Percentiles rank a stretch among this genome's conserved stretches.
Evolutionary conservation across 2,329 filamentous ascomycete species (phyloP).

Genomic region (Aspergillus candidus): DNA sequence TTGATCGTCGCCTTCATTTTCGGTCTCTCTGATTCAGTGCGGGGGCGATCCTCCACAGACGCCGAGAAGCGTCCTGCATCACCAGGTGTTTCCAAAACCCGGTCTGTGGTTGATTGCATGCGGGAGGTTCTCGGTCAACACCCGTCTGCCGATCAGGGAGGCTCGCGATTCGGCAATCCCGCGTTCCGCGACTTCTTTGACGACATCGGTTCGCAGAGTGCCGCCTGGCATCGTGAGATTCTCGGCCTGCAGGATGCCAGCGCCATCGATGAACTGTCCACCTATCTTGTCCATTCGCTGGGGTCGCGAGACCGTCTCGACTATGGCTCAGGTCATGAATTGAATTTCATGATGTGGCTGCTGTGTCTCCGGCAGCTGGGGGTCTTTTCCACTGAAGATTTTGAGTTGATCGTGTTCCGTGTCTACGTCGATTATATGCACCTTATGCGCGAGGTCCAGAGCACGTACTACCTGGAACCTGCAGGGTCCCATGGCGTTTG

Average conservation of each 20-base stretch:
- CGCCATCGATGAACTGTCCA: slow-evolving; percentile 64
- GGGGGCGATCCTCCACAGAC: slow-evolving; percentile 38
- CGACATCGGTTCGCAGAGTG: slow-evolving; percentile 35
- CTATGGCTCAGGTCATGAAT: slow-evolving; percentile 93
- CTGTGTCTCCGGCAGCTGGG: slow-evolving; percentile 82
- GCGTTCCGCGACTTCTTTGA: slow-evolving; percentile 77
- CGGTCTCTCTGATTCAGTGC: slow-evolving; percentile 73
- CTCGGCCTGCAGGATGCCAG: slow-evolving; percentile 33
- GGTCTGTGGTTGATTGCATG: slow-evolving; percentile 64
- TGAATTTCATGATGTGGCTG: slow-evolving; percentile 96
- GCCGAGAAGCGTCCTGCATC: slow-evolving; percentile 41
- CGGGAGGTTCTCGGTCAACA: slow-evolving; percentile 60
- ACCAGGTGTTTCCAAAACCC: slow-evolving; percentile 55
- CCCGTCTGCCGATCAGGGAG: slow-evolving; percentile 78
- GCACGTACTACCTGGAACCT: slow-evolving; percentile 92
- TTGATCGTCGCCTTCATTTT: slow-evolving; percentile 83
- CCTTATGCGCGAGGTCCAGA: slow-evolving; percentile 83
- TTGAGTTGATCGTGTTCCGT: slow-evolving; percentile 65
- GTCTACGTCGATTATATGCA: slow-evolving; percentile 77
- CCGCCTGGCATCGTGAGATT: slow-evolving; percentile 38
- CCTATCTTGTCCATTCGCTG: slow-evolving; percentile 77
- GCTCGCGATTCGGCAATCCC: slow-evolving; percentile 91
- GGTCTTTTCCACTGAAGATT: slow-evolving; percentile 59
- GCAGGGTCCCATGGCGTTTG: slow-evolving; percentile 96
- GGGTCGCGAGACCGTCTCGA: slow-evolving; percentile 85